Percentiles rank a stretch among this genome's conserved stretches.
Evolutionary conservation across 441 rosid species (phyloP).

Genomic region (Croton laevigatus): DNA sequence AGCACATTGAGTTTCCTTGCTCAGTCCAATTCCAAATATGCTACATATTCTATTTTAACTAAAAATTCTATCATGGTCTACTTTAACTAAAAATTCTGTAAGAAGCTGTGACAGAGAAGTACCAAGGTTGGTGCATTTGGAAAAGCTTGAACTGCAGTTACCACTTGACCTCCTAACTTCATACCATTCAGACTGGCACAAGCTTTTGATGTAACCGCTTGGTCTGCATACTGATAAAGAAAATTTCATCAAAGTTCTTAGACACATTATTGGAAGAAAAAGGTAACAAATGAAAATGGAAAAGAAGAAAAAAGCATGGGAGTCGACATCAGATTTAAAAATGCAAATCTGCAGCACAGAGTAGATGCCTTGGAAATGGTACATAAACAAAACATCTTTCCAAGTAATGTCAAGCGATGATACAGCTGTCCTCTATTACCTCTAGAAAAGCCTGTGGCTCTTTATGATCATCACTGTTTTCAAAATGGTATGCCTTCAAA

Average conservation of each 20-base stretch:
- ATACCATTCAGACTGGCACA: conserved; percentile 89
- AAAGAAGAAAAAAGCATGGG: neutral
- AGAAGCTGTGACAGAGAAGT: conserved; percentile 23
- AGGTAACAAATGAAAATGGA: conserved; percentile 10
- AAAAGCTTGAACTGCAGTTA: conserved; percentile 73
- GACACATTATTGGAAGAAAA: conserved; percentile 18
- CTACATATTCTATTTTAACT: conserved; percentile 14
- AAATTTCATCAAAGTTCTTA: conserved; percentile 13
- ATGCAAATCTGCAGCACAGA: neutral
- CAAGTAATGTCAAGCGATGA: conserved; percentile 7
- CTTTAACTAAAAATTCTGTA: conserved; percentile 8
- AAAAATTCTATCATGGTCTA: conserved; percentile 9
- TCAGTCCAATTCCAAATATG: conserved; percentile 23
- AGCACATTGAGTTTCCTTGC: conserved; percentile 21
- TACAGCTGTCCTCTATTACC: conserved; percentile 47
- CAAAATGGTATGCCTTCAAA: conserved; percentile 69
- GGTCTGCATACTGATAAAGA: conserved; percentile 66
- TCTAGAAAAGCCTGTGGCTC: conserved; percentile 64
- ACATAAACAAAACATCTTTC: neutral
- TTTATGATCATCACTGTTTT: conserved; percentile 32
- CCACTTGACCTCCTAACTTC: conserved; percentile 82
- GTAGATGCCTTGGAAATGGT: neutral
- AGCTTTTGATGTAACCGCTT: conserved; percentile 67
- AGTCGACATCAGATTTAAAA: neutral
- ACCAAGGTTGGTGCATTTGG: conserved; percentile 49